Base-by-base conservation (phyloP, 495 filamentous ascomycete genomes). In the Cairneyella variabilis region DNA sequence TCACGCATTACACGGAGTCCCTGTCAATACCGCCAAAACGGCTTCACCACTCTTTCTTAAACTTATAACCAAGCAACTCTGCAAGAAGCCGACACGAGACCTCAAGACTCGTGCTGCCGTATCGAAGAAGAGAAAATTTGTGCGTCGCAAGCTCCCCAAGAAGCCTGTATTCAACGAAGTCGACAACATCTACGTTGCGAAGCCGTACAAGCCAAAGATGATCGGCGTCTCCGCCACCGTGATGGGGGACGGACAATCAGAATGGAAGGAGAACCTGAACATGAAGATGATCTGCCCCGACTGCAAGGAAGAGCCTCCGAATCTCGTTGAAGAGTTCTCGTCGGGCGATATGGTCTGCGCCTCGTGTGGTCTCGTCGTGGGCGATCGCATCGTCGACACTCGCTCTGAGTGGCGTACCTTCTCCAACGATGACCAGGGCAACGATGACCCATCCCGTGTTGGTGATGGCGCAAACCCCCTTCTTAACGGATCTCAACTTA, bases 341-440 rank as follows among this genome's bases (percentile, higher is more conserved):
- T 85, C 83, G 11, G 93, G 95, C 42, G 91, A 97, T 68, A 88
- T 91, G 62, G 90, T 97, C 43, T 98, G 93, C 67, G 86, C 76
- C 14, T 89, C 86, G 18, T 98, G 93, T 61, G 93, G 93, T 20
- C 70, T 96, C n/a, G 93, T 98, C 11, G 76, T 97, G 28, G 85
- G 85, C 45, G 88, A 92, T 65, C 86, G 90, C 54, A 88, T 93
- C 61, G 89, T 98, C 48, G 93, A 97, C 62, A 90, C 90, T 54
- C 85, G 95, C 45, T 96, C 90, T 45, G 93, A 98, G 73, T 98
- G 93, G 93, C 89, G 93, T 62, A 98, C 95, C 7, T 98, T 98
- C 69, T 86, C 89, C 53, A 97, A 96, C 70, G 93, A 98, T 61
- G 95, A 98, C 62, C 89, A 95, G 67, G 81, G 79, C 49, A 90